phyloP scores from a whole-genome alignment of 202 grass and related monocot species.

The Eragrostis tef region DNA sequence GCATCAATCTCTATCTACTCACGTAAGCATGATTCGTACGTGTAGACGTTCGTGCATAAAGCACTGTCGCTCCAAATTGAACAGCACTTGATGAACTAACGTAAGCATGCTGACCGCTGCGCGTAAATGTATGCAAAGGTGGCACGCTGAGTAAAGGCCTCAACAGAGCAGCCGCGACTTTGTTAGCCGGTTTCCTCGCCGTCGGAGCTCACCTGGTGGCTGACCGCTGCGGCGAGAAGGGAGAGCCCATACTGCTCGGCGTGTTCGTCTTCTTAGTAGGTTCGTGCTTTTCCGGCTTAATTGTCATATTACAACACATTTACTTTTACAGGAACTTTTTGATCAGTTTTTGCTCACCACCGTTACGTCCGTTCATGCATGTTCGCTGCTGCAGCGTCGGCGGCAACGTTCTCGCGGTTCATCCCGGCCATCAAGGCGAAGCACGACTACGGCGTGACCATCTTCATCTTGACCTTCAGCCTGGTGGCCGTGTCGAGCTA shows the following conservation, averaged over 20 bases:
- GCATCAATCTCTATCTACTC: too few species aligned
- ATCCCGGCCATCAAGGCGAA: slow-evolving; percentile 85
- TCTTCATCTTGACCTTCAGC: slow-evolving; percentile 95
- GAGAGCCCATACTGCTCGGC: slow-evolving; percentile 68
- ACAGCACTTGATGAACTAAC: too few species aligned
- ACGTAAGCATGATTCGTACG: too few species aligned
- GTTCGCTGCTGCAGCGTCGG: slow-evolving; percentile 49
- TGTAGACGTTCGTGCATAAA: too few species aligned
- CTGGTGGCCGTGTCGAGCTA: slow-evolving; percentile 92
- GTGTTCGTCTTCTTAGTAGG: slow-evolving; percentile 82
- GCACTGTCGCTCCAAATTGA: too few species aligned
- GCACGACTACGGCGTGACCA: slow-evolving; percentile 90
- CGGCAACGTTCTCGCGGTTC: slow-evolving; percentile 85
- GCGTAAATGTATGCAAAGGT: slow-evolving; percentile 42
- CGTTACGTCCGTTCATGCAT: too few species aligned
- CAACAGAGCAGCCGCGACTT: slow-evolving; percentile 69
- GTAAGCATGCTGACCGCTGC: too few species aligned
- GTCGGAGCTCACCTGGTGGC: slow-evolving; percentile 78
- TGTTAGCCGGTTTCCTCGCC: slow-evolving; percentile 68
- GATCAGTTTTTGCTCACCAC: too few species aligned
- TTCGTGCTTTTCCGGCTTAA: background rate
- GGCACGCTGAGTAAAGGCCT: slow-evolving; percentile 81
- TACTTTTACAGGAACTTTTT: too few species aligned
- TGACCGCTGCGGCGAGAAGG: slow-evolving; percentile 58
- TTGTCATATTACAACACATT: too few species aligned